Percentiles rank a stretch among this genome's conserved stretches.
Evolutionary conservation across 2,329 filamentous ascomycete genomes (phyloP).

Genomic region (Colletotrichum coccodes): DNA sequence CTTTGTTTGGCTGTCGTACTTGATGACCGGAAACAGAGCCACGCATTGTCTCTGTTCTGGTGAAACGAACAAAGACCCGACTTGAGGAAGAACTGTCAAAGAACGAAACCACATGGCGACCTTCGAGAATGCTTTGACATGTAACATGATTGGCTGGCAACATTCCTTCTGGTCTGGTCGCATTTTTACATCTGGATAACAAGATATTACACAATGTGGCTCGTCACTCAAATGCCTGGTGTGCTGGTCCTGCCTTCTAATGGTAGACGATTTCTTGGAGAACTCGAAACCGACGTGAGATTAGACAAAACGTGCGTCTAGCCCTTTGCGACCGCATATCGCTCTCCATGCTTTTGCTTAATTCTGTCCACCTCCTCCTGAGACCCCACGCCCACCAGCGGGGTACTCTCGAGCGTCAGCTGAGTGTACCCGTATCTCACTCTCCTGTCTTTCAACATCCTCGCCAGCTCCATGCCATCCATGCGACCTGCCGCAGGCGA

Average conservation of each 20-base stretch:
- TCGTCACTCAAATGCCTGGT: too few species aligned
- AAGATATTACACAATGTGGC: not conserved
- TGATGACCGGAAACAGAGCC: too few species aligned
- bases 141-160: not conserved
- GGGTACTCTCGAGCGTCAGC: not conserved
- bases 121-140: not conserved
- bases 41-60: not conserved
- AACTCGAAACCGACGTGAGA: too few species aligned
- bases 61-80: not conserved
- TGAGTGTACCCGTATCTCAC: conserved; percentile 3
- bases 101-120: too few species aligned
- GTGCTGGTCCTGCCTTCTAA: not conserved
- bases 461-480: not conserved
- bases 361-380: not conserved
- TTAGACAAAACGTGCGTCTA: too few species aligned
- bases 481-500: not conserved
- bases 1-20: not conserved
- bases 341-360: not conserved
- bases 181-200: not conserved
- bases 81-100: not conserved
- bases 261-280: not conserved
- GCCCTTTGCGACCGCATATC: too few species aligned
- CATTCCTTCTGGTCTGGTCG: too few species aligned
- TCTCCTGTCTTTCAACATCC: not conserved
- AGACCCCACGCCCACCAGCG: not conserved